phyloP scores from a whole-genome alignment of 2,329 filamentous ascomycete genomes.

The Colletotrichum scovillei region DNA sequence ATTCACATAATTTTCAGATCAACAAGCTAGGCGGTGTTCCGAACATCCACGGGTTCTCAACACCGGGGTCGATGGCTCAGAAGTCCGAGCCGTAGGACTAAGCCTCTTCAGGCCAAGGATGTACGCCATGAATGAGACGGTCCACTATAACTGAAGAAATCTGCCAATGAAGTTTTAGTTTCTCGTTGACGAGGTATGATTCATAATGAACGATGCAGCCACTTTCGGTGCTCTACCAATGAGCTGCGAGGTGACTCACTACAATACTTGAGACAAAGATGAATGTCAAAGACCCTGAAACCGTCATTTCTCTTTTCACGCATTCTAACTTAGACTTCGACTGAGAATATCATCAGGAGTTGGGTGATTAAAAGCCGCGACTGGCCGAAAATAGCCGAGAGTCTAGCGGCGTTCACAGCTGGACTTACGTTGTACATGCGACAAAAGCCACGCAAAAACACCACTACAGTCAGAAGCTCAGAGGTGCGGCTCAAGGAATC shows the following conservation, averaged over 20 bases:
- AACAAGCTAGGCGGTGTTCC: background rate
- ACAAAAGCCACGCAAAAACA: background rate
- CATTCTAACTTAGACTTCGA: background rate
- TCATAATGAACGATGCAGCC: conserved; percentile 9
- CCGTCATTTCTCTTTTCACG: background rate
- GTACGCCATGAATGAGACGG: background rate
- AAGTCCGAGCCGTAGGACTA: background rate
- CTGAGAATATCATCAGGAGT: background rate
- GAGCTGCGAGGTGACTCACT: background rate
- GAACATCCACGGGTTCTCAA: background rate
- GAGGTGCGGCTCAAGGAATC: background rate
- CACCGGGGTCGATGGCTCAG: background rate
- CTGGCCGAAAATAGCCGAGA: background rate
- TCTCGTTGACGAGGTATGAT: background rate
- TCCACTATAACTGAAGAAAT: background rate
- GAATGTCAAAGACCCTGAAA: background rate
- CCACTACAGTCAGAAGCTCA: background rate
- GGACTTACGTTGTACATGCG: background rate
- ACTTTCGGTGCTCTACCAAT: background rate
- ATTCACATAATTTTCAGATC: background rate
- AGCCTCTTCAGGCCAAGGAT: background rate
- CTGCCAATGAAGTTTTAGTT: background rate
- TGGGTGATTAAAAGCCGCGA: background rate
- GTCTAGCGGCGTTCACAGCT: no score
- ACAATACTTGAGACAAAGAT: background rate